Base-by-base conservation (phyloP, 352 stramenopile genomes). In the Phytophthora citricola region DNA sequence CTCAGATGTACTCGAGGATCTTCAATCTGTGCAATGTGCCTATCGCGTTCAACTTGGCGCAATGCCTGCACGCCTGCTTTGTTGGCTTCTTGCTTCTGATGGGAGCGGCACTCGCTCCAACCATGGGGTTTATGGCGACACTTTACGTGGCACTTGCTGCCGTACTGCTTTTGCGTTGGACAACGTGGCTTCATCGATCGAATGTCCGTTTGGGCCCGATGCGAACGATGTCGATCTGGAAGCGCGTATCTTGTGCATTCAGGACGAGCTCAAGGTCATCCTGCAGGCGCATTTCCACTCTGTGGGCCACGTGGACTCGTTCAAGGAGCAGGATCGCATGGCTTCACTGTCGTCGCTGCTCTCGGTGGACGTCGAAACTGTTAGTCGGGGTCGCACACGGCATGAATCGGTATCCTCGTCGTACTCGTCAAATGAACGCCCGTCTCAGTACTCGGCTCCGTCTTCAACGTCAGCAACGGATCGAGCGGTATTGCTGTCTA, bases 191-290 rank as follows among this genome's bases (percentile, higher is more conserved):
- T 65, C 65, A 8, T 69, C 73, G 5, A 82, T 91, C 44, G 83
- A 91, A 62, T 84, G 60, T 51, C 78, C 78, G 11, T 81, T 85
- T 48, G 74, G 73, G 1, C 14, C 51, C 1, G 75, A 76, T 44
- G 53, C 71, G 1, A 79, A 85, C 41, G 69, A 75, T 53, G 70
- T 84, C 40, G 66, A 81, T 26, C 56, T 88, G 5, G 74, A 89
- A 63, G 51, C 67, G 17, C 65, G 68, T 22, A 77, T 87, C 5
- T 59, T 83, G 54, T 74, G 64, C 29, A 77, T 87, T 45, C 79
- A 89, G 49, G 71, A 87, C 43, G 77, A 85, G 62, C 70, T 90
- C 46, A 79, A 86, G 57, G 74, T 83, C 5, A 76, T 81, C 43
- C 55, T 85, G 15, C 70, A 78, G 27, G 78, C 76, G 15, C 78